Evolutionary conservation across 2,329 filamentous ascomycete genomes (phyloP), one percentile per base, ranked within the genome.

Genomic region (Ophiostoma populinum): DNA sequence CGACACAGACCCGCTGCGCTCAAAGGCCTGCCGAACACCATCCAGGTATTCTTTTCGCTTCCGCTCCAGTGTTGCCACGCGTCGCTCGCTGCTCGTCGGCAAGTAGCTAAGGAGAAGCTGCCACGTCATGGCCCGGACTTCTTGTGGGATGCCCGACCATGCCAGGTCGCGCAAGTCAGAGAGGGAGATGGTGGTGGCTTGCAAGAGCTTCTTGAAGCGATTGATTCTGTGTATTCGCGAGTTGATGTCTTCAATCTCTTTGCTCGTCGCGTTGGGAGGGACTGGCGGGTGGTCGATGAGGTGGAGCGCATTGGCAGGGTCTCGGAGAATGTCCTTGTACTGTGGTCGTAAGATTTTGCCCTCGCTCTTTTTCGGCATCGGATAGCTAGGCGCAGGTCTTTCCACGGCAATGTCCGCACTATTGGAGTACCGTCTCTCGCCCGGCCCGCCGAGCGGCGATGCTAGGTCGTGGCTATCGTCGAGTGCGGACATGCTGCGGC

Each of bases 81-180:
- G 73, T 42, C 90, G 70, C 53, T 98, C 92, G 47, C 85, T 92
- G 51, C 85, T 94, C n/a, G 87, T 92, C 1, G 92, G 90, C 5
- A 98, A 68, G 54, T 98, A 98, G 39, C 87, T 90, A 17, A 98
- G 70, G 15, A 98, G 65, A 17, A 98, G 65, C 55, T 95, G 86
- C 90, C 90, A 98, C n/a, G 87, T 90, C 79, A 98, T 94, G 34
- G 90, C 83, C 37, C 92, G 81, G 13, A 98, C 85, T 59, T 98
- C 92, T 47, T 83, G 78, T 0, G 90, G 92, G 24, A 95, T 70
- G 10, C 90, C 90, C 35, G 86, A 90, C 90, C 92, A 98, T 20
- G 90, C 85, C 21, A 85, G 65, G 39, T 83, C 67, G 42, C 90
- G 72, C 17, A 98, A 65, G 35, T 95, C 87, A 13, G 78, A 63